Conservation (phyloP, 495 filamentous ascomycete genomes). For the Daldinia caldariorum region DNA sequence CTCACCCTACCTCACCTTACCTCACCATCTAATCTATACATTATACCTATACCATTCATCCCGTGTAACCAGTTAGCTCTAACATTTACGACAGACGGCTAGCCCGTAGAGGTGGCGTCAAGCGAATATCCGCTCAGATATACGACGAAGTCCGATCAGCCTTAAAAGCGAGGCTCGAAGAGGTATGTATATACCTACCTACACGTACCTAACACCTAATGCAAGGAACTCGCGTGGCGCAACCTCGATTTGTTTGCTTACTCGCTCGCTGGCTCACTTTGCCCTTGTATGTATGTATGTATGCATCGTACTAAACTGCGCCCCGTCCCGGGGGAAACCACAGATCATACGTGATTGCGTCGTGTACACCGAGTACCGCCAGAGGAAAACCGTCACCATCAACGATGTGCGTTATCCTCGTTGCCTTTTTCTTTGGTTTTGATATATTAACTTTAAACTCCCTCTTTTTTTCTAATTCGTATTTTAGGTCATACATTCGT, state of each 20-base stretch:
- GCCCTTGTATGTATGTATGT: not conserved
- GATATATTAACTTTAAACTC: constrained; percentile 1
- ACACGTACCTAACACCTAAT: too few relatives aligned
- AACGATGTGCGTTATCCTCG: constrained; percentile 64
- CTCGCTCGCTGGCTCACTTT: too few relatives aligned
- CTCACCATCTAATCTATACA: not conserved
- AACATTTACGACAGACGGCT: constrained; percentile 66
- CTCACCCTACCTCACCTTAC: too few relatives aligned
- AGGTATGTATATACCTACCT: constrained; percentile 54
- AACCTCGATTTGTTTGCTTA: not conserved
- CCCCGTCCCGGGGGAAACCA: not conserved
- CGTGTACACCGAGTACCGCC: constrained; percentile 61
- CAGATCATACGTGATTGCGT: constrained; percentile 66
- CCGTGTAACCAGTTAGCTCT: not conserved
- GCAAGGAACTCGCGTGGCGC: constrained; percentile 10
- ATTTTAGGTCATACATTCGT: constrained; percentile 68
- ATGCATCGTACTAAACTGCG: constrained; percentile 15
- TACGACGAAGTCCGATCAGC: constrained; percentile 73
- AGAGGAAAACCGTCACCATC: constrained; percentile 69
- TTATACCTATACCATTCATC: not conserved
- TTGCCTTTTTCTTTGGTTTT: not conserved
- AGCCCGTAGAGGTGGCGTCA: constrained; percentile 81
- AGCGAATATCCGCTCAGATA: constrained; percentile 72
- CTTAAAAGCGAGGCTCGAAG: constrained; percentile 62
- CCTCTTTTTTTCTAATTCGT: too few relatives aligned